A percentile compares a stretch with the other conserved stretches of the same genome.
Conservation (phyloP, 164 flowering plant genomes). For the Dillenia suffruticosa region DNA sequence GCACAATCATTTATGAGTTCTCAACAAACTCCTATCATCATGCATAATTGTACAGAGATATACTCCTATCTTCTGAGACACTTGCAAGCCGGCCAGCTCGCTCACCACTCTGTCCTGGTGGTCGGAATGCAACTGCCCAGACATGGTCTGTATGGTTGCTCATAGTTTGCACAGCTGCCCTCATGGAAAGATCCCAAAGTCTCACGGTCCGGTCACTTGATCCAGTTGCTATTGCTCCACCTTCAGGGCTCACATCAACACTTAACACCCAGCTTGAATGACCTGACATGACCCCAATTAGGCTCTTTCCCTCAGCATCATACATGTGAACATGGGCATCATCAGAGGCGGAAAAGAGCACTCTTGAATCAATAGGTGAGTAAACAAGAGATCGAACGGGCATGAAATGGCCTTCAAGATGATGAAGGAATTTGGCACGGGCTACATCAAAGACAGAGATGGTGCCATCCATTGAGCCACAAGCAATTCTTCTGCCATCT, state of each 20-base stretch:
- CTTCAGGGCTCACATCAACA: conserved; percentile 92
- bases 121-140: conserved; percentile 93
- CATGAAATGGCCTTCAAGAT: conserved; percentile 94
- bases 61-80: conserved; percentile 92
- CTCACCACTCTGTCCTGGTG: conserved; percentile 53
- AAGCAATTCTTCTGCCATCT: conserved; percentile 81
- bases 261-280: conserved; percentile 95
- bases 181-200: conserved; percentile 91
- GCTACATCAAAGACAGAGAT: conserved; percentile 79
- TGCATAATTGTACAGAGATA: conserved; percentile 82
- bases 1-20: too few relatives aligned
- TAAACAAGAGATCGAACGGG: conserved; percentile 87
- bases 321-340: conserved; percentile 85
- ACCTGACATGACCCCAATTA: conserved; percentile 83
- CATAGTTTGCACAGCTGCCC: conserved; percentile 89
- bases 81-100: conserved; percentile 85
- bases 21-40: conserved; percentile 9
- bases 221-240: conserved; percentile 84
- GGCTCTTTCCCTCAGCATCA: conserved; percentile 79
- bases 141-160: conserved; percentile 87
- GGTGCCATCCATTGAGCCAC: conserved; percentile 97
- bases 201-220: conserved; percentile 89
- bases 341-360: conserved; percentile 84
- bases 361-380: conserved; percentile 68
- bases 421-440: conserved; percentile 83